phyloP scores from a whole-genome alignment of 1,284 basidiomycete species.

The Pseudomicrostroma phylloplanum region DNA sequence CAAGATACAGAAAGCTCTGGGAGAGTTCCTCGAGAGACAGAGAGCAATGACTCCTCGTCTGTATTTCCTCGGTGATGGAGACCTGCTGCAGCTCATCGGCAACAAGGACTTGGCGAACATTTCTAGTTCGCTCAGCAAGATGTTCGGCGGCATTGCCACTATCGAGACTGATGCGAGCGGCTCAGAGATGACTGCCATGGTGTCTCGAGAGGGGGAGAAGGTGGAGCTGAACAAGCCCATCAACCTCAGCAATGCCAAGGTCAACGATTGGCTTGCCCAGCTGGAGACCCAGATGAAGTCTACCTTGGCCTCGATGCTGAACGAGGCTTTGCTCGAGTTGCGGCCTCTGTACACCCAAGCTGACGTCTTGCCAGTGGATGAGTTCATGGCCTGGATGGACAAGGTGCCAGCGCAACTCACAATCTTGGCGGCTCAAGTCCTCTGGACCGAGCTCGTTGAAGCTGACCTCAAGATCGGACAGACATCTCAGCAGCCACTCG shows the following conservation, averaged over 20 bases:
- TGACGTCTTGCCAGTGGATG: slow-evolving; percentile 56
- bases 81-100: slow-evolving; percentile 95
- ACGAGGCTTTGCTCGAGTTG: slow-evolving; percentile 70
- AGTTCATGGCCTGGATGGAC: slow-evolving; percentile 82
- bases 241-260: slow-evolving; percentile 84
- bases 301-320: slow-evolving; percentile 76
- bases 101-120: slow-evolving; percentile 95
- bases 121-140: slow-evolving; percentile 99
- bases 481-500: slow-evolving; percentile 64
- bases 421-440: slow-evolving; percentile 85
- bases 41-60: slow-evolving; percentile 88
- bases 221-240: slow-evolving; percentile 78
- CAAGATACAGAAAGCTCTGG: slow-evolving; percentile 98
- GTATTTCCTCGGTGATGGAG: slow-evolving; percentile 99
- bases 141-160: slow-evolving; percentile 96
- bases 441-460: slow-evolving; percentile 86
- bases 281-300: slow-evolving; percentile 91
- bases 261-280: slow-evolving; percentile 95
- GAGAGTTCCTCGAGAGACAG: slow-evolving; percentile 97
- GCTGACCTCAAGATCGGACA: slow-evolving; percentile 60
- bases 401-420: slow-evolving; percentile 91
- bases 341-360: slow-evolving; percentile 69
- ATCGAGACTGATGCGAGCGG: slow-evolving; percentile 63
- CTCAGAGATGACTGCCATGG: slow-evolving; percentile 45
- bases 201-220: slow-evolving; percentile 76